Evolutionary conservation across 306 rosid genomes (phyloP).

Genomic region (Lotus japonicus): DNA sequence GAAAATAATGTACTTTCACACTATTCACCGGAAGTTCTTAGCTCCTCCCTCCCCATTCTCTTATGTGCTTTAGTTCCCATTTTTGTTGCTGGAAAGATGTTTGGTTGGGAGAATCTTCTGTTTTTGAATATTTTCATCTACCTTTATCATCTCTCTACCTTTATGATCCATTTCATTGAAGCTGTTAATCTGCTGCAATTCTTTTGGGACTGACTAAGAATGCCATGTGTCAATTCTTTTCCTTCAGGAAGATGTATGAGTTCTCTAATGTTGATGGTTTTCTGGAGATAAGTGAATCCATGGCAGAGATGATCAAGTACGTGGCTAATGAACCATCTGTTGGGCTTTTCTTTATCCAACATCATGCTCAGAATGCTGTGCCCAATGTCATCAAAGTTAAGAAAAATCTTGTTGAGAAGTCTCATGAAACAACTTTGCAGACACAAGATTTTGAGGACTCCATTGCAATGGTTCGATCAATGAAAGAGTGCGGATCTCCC

Average conservation of each 20-base stretch:
- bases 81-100: neutral
- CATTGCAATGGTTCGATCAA: conserved; percentile 47
- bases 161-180: too few relatives aligned
- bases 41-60: neutral
- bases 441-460: conserved; percentile 89
- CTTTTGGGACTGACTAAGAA: neutral
- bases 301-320: conserved; percentile 76
- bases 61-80: neutral
- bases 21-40: neutral
- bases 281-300: conserved; percentile 71
- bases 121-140: neutral
- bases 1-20: neutral
- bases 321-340: conserved; percentile 86
- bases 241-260: conserved; percentile 68
- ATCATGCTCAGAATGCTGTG: conserved; percentile 75
- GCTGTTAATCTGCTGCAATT: neutral
- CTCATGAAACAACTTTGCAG: conserved; percentile 64
- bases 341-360: conserved; percentile 87
- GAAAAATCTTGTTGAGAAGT: conserved; percentile 42
- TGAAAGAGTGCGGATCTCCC: conserved; percentile 77
- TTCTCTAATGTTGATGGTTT: conserved; percentile 87
- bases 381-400: conserved; percentile 49
- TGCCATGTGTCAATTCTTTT: conserved; percentile 4
- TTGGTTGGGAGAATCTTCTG: neutral
- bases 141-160: neutral